Evolutionary conservation across 176 grass and related monocot genomes (phyloP).

Genomic region (Rhynchospora pubera): DNA sequence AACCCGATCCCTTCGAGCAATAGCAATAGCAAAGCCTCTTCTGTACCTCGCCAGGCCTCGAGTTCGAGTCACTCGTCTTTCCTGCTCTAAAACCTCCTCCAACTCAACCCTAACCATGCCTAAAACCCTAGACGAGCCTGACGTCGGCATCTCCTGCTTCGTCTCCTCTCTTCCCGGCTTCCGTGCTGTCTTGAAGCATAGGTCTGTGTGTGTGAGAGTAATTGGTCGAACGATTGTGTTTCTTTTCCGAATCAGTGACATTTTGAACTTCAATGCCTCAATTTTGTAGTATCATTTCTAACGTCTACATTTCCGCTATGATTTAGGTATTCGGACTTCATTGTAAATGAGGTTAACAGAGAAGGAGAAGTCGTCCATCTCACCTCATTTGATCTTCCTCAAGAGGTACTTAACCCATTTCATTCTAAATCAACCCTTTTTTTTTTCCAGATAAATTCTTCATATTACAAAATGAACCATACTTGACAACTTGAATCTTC

Average conservation of each 20-base stretch:
- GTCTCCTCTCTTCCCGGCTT: constrained; percentile 72
- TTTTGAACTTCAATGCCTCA: background rate
- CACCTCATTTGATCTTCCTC: constrained; percentile 76
- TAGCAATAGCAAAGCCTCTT: background rate
- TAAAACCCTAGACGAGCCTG: constrained; percentile 66
- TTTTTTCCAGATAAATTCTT: background rate
- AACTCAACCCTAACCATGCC: constrained; percentile 37
- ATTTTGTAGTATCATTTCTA: background rate
- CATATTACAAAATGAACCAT: background rate
- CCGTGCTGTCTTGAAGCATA: constrained; percentile 82
- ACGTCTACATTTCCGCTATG: background rate
- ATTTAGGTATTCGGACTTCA: constrained; percentile 78
- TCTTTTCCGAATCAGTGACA: background rate
- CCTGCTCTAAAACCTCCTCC: background rate
- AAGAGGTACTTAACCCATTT: constrained; percentile 26
- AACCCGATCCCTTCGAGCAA: background rate
- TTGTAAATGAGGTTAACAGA: constrained; percentile 69
- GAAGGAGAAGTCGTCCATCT: constrained; percentile 59
- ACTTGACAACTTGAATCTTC: background rate
- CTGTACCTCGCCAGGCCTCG: background rate
- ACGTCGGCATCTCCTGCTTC: constrained; percentile 82
- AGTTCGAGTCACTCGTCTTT: background rate
- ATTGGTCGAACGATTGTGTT: background rate
- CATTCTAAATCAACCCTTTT: background rate
- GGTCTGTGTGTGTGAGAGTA: background rate